Conservation (phyloP, 768 basidiomycete species). For the Mycena maculata region DNA sequence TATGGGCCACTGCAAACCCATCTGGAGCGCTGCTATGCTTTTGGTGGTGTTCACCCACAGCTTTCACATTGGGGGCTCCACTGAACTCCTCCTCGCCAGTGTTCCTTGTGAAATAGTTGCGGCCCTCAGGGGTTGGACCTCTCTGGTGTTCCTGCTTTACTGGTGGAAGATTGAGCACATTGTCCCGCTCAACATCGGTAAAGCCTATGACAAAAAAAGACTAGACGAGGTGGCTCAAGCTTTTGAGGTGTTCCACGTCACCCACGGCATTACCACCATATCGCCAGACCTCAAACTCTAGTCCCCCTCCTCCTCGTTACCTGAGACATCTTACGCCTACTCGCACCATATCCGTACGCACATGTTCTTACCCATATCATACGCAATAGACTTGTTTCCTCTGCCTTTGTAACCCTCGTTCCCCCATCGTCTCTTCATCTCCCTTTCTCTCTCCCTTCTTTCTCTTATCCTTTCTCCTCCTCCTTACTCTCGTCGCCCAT, state of each 20-base stretch:
- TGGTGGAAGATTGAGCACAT: conserved; percentile 44
- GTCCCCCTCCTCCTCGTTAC: no score
- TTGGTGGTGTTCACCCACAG: conserved; percentile 40
- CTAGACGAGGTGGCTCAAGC: conserved; percentile 1
- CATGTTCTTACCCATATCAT: no score
- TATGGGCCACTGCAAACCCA: conserved; percentile 26
- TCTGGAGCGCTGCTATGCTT: conserved; percentile 27
- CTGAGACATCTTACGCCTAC: no score
- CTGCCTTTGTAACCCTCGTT: no score
- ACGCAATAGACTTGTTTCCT: no score
- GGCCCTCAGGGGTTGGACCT: conserved; percentile 45
- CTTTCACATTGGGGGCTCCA: conserved; percentile 50
- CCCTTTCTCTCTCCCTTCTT: no score
- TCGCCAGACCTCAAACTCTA: background rate
- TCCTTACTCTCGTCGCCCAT: no score
- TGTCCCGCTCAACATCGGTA: conserved; percentile 31
- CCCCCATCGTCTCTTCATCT: no score
- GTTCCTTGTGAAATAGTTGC: conserved; percentile 47
- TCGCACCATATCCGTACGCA: no score
- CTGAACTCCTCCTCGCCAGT: conserved; percentile 42
- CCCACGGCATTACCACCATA: background rate
- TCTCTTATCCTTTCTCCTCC: no score
- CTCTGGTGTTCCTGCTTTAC: conserved; percentile 48
- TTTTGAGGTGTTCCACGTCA: conserved; percentile 11
- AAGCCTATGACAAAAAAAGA: conserved; percentile 28